phyloP scores from a whole-genome alignment of 140 eudicot genomes.

The Bidens hawaiensis region DNA sequence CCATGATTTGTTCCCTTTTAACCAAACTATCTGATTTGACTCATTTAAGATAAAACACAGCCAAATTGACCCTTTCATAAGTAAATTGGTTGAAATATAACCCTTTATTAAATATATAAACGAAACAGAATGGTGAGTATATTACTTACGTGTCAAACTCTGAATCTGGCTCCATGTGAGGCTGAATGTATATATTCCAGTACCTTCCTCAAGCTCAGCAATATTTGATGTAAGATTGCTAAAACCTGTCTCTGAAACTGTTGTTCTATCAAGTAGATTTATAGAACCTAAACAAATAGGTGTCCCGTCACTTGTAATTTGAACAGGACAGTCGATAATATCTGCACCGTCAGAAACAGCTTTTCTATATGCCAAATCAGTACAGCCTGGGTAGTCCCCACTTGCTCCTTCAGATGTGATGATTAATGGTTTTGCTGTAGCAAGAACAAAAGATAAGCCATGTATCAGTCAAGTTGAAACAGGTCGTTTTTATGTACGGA shows the following conservation, averaged over 20 bases:
- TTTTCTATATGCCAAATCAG: constrained; percentile 62
- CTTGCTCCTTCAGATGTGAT: constrained; percentile 89
- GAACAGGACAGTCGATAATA: constrained; percentile 86
- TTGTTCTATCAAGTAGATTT: constrained; percentile 73
- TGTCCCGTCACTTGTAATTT: constrained; percentile 71
- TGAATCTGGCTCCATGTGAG: constrained; percentile 76
- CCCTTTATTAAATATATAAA: background rate
- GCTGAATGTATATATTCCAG: constrained; percentile 67
- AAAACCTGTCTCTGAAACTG: constrained; percentile 32
- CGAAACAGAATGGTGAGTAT: constrained; percentile 12
- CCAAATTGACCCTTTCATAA: background rate
- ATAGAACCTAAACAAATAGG: constrained; percentile 88
- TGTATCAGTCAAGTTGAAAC: constrained; percentile 3
- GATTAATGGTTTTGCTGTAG: constrained; percentile 63
- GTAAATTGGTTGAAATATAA: background rate
- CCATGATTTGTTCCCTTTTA: background rate
- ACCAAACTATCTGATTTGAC: background rate
- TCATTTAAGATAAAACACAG: background rate
- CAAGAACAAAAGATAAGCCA: constrained; percentile 17
- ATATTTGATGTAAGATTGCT: constrained; percentile 26
- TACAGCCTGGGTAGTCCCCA: constrained; percentile 94
- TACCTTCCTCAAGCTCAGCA: constrained; percentile 40
- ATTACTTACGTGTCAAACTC: constrained; percentile 59
- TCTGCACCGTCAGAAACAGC: constrained; percentile 93
- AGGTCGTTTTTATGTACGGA: background rate